These are phyloP conservation scores for Paecilomyces variotii DNA, from an alignment of 2,329 filamentous ascomycete genomes.

Conservation along the genomic window DNA sequence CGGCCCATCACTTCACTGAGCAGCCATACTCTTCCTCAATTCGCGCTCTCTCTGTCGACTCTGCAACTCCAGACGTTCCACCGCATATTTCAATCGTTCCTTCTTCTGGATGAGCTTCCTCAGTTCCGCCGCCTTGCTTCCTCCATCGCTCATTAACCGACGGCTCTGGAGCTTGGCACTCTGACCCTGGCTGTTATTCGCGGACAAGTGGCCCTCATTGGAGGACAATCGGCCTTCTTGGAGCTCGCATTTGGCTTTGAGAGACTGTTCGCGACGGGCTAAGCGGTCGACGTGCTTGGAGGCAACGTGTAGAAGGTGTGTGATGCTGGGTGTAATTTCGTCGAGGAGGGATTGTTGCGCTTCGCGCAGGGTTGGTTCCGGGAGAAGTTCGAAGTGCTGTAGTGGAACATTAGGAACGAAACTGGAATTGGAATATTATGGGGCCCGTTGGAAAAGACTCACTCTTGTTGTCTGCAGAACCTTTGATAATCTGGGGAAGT, in stretches of 20 bases:
- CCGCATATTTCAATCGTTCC: slow-evolving; percentile 76
- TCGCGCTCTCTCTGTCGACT: slow-evolving; percentile 68
- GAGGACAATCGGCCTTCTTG: slow-evolving; percentile 63
- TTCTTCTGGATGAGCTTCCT: slow-evolving; percentile 70
- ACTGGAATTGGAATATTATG: background rate
- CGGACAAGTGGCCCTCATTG: slow-evolving; percentile 24
- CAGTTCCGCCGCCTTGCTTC: slow-evolving; percentile 49
- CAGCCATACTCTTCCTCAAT: slow-evolving; percentile 64
- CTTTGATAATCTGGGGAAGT: slow-evolving; percentile 55
- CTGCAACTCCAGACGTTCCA: slow-evolving; percentile 78
- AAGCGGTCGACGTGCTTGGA: slow-evolving; percentile 75
- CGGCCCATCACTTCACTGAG: slow-evolving; percentile 22
- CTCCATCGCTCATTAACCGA: slow-evolving; percentile 5
- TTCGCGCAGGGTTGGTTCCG: slow-evolving; percentile 70
- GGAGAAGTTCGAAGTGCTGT: slow-evolving; percentile 88
- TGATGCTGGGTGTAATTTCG: slow-evolving; percentile 82
- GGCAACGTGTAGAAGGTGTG: slow-evolving; percentile 70
- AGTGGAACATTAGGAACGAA: background rate
- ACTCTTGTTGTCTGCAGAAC: slow-evolving; percentile 57
- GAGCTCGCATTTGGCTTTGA: slow-evolving; percentile 74
- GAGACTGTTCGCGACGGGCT: slow-evolving; percentile 70
- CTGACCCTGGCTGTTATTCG: background rate
- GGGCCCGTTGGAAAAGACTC: slow-evolving; percentile 15
- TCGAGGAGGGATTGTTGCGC: slow-evolving; percentile 79
- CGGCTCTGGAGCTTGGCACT: background rate